phyloP scores from a whole-genome alignment of 805 yeast species.

The Kazachstania viticola region DNA sequence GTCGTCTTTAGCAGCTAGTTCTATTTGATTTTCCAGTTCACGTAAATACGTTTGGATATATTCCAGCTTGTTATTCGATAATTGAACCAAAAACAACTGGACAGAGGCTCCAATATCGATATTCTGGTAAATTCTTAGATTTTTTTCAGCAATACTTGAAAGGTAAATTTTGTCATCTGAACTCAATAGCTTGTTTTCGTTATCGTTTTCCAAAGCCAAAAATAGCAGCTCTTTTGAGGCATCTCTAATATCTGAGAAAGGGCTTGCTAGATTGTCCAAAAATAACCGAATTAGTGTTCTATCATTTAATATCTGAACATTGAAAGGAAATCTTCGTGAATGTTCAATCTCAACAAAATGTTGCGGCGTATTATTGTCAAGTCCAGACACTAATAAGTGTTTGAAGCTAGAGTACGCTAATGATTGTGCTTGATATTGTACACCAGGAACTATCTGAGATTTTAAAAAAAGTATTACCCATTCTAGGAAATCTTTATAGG shows the following conservation, averaged over 20 bases:
- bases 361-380: constrained; percentile 36
- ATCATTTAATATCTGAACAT: constrained; percentile 32
- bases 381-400: constrained; percentile 40
- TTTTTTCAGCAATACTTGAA: constrained; percentile 22
- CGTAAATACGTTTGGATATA: constrained; percentile 27
- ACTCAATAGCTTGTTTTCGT: not conserved
- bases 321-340: constrained; percentile 38
- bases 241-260: constrained; percentile 68
- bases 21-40: constrained; percentile 26
- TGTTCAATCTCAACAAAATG: constrained; percentile 31
- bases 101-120: constrained; percentile 74
- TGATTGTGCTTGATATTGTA: constrained; percentile 42
- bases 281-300: constrained; percentile 35
- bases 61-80: constrained; percentile 20
- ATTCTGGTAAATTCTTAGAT: constrained; percentile 39
- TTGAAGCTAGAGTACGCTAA: constrained; percentile 38
- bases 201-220: constrained; percentile 20
- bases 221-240: constrained; percentile 35
- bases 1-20: constrained; percentile 27
- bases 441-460: constrained; percentile 39
- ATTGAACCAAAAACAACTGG: constrained; percentile 37
- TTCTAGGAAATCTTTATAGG: constrained; percentile 30
- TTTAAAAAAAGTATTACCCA: constrained; percentile 30
- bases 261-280: constrained; percentile 52
- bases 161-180: constrained; percentile 7